Conservation (phyloP, 768 basidiomycete genomes). For the Termitomyces sp. region DNA sequence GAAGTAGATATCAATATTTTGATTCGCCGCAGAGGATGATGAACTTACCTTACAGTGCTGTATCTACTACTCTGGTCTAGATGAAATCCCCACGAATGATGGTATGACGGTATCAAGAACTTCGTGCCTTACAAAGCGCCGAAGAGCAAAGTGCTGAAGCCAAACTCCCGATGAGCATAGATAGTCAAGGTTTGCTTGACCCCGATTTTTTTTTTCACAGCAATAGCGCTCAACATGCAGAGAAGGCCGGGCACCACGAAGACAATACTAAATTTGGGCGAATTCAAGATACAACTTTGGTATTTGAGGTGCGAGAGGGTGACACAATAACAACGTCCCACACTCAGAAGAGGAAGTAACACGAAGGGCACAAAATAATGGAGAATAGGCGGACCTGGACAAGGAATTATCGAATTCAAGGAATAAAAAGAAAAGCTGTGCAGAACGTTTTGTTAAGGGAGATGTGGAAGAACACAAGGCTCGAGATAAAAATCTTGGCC, state of each 20-base stretch:
- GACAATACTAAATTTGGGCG: constrained; percentile 6
- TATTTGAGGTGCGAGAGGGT: constrained; percentile 1
- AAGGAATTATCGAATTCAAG: no score
- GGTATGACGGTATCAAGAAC: not conserved
- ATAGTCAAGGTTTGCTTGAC: constrained; percentile 9
- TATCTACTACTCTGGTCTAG: constrained; percentile 17
- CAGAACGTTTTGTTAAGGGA: no score
- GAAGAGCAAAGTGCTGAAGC: constrained; percentile 12
- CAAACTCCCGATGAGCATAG: constrained; percentile 7
- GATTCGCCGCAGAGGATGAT: not conserved
- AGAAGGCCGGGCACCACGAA: constrained; percentile 13
- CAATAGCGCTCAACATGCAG: constrained; percentile 12
- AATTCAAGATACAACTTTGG: not conserved
- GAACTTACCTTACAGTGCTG: constrained; percentile 10
- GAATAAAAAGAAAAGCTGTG: no score
- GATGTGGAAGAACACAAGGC: no score
- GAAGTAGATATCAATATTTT: not conserved
- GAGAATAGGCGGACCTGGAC: no score
- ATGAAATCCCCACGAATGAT: not conserved
- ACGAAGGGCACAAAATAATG: no score
- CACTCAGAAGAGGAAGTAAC: no score
- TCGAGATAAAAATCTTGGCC: no score
- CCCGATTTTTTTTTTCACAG: constrained; percentile 12
- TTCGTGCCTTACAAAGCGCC: constrained; percentile 8
- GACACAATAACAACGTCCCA: not conserved